phyloP scores from a whole-genome alignment of 305 asterid species.

The Caryopteris hybrid region DNA sequence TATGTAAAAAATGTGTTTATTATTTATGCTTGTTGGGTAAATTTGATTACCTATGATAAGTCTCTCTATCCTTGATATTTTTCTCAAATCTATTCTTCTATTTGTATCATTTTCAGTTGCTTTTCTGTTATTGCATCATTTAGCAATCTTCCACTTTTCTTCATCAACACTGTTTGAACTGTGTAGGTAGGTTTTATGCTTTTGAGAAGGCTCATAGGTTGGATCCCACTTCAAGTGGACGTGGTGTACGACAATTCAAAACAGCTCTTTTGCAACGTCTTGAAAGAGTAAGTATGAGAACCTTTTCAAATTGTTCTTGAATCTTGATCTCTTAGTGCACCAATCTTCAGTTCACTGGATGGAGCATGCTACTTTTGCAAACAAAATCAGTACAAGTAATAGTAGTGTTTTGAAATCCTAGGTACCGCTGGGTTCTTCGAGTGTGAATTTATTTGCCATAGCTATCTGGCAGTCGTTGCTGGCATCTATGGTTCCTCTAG shows the following conservation, averaged over 20 bases:
- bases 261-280: conserved; percentile 96
- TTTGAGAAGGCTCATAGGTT: conserved; percentile 94
- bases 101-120: background rate
- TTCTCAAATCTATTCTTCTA: background rate
- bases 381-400: background rate
- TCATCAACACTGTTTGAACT: conserved; percentile 11
- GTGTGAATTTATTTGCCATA: background rate
- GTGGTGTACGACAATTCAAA: conserved; percentile 98
- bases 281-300: conserved; percentile 67
- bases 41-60: background rate
- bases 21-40: background rate
- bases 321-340: conserved; percentile 13
- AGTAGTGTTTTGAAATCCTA: background rate
- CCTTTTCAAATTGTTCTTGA: conserved; percentile 14
- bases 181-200: conserved; percentile 95
- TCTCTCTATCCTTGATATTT: background rate
- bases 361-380: conserved; percentile 4
- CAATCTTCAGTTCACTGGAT: background rate
- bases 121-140: background rate
- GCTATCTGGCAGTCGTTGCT: background rate
- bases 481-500: background rate
- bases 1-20: background rate
- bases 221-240: conserved; percentile 98
- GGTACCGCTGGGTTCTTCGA: background rate
- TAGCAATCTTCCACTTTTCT: background rate